phyloP scores from a whole-genome alignment of 495 filamentous ascomycete species.

The Aspergillus ellipticus region DNA sequence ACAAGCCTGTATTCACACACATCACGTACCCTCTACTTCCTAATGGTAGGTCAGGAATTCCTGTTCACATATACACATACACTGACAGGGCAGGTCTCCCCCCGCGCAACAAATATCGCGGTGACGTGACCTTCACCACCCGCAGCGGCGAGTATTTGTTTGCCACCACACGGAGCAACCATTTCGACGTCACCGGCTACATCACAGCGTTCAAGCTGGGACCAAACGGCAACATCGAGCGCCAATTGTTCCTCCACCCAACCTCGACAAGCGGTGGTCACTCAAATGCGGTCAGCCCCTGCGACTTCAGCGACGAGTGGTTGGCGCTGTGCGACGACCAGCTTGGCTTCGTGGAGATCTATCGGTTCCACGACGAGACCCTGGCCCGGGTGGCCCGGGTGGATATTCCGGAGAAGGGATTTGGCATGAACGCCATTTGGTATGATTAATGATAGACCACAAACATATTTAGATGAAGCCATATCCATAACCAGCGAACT shows the following conservation, averaged over 20 bases:
- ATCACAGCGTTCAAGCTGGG: slow-evolving; percentile 72
- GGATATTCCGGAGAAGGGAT: slow-evolving; percentile 74
- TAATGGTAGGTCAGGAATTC: slow-evolving; percentile 43
- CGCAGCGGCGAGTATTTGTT: slow-evolving; percentile 67
- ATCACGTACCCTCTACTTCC: slow-evolving; percentile 74
- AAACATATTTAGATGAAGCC: too few relatives aligned
- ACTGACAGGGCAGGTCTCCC: slow-evolving; percentile 43
- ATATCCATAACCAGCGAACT: too few relatives aligned
- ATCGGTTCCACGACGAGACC: slow-evolving; percentile 75
- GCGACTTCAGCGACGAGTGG: slow-evolving; percentile 80
- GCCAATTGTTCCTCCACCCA: slow-evolving; percentile 73
- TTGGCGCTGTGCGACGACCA: slow-evolving; percentile 80
- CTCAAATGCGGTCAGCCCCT: slow-evolving; percentile 76
- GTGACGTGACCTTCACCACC: slow-evolving; percentile 71
- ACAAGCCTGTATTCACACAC: slow-evolving; percentile 78
- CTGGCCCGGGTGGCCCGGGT: slow-evolving; percentile 68
- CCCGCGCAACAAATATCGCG: slow-evolving; percentile 59
- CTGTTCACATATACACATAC: slow-evolving; percentile 46
- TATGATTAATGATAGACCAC: not conserved
- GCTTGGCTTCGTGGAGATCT: slow-evolving; percentile 81
- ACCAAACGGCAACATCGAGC: slow-evolving; percentile 65
- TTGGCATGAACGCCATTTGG: slow-evolving; percentile 79
- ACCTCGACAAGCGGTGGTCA: slow-evolving; percentile 83
- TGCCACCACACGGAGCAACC: slow-evolving; percentile 75
- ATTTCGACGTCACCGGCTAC: slow-evolving; percentile 71